phyloP scores from a whole-genome alignment of 495 filamentous ascomycete species.

The Aspergillus indologenus region DNA sequence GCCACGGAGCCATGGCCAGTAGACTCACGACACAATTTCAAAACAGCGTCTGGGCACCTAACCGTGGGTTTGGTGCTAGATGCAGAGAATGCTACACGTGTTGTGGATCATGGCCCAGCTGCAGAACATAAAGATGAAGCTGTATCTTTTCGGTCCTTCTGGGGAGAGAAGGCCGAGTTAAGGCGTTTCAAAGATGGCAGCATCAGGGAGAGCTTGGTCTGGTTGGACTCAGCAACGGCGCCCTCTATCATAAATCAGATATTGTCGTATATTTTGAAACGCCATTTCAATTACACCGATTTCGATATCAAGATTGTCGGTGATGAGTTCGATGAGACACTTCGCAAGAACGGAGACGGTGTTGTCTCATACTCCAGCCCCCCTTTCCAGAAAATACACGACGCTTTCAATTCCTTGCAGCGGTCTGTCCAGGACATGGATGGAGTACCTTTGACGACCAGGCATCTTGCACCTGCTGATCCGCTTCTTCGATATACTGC shows the following conservation, averaged over 20 bases:
- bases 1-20: slow-evolving; percentile 36
- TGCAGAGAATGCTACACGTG: slow-evolving; percentile 62
- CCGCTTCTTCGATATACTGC: slow-evolving; percentile 73
- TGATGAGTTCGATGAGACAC: slow-evolving; percentile 55
- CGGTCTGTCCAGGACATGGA: slow-evolving; percentile 71
- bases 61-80: slow-evolving; percentile 69
- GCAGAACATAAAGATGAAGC: slow-evolving; percentile 66
- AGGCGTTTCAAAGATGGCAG: slow-evolving; percentile 55
- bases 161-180: slow-evolving; percentile 54
- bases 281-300: slow-evolving; percentile 57
- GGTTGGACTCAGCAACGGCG: slow-evolving; percentile 60
- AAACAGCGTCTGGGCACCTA: slow-evolving; percentile 34
- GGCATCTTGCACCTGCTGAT: slow-evolving; percentile 69
- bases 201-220: slow-evolving; percentile 69
- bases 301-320: slow-evolving; percentile 57
- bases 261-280: slow-evolving; percentile 63
- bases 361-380: slow-evolving; percentile 35
- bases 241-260: slow-evolving; percentile 75
- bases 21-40: slow-evolving; percentile 22
- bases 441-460: slow-evolving; percentile 73
- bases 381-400: slow-evolving; percentile 55
- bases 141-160: slow-evolving; percentile 46
- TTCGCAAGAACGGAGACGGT: slow-evolving; percentile 42
- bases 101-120: slow-evolving; percentile 80
- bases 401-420: slow-evolving; percentile 67